Percentiles rank a stretch among this genome's conserved stretches.
These are phyloP conservation scores for Tagetes patula DNA, from an alignment of 129 eudicot species.

Conservation along the genomic window DNA sequence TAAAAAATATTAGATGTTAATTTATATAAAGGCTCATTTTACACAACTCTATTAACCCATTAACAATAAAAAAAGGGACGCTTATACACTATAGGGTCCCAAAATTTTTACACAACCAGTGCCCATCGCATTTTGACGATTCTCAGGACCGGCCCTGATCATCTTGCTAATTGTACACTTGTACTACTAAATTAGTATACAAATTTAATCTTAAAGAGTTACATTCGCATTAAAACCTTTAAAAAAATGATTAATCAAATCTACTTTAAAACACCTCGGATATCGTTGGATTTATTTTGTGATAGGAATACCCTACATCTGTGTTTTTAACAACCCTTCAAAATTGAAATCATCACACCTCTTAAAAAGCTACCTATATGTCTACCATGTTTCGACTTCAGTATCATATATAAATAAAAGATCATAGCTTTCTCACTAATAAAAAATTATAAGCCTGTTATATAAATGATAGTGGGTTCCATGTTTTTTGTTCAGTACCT, in stretches of 20 bases:
- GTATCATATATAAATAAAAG: background rate
- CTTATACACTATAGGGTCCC: too few relatives aligned
- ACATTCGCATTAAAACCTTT: background rate
- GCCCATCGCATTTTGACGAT: too few relatives aligned
- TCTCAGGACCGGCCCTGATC: background rate
- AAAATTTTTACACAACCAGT: too few relatives aligned
- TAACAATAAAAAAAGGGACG: too few relatives aligned
- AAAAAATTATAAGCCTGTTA: background rate
- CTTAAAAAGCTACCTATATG: background rate
- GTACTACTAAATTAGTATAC: background rate
- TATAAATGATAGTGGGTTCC: conserved; percentile 13
- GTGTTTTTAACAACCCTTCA: background rate
- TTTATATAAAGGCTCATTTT: too few relatives aligned
- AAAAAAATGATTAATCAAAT: background rate
- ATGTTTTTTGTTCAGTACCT: conserved; percentile 11
- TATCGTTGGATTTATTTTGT: background rate
- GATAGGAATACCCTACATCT: background rate
- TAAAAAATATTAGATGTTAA: too few relatives aligned
- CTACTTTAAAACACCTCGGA: background rate
- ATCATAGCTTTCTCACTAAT: background rate
- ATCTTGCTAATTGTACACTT: conserved; percentile 8
- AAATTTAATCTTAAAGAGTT: background rate
- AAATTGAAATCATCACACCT: conserved; percentile 1
- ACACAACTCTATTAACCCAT: too few relatives aligned
- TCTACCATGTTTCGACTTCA: background rate